These are phyloP conservation scores for Chlorella sp. DNA, from an alignment of 139 green algal species.

Conservation along the genomic window DNA sequence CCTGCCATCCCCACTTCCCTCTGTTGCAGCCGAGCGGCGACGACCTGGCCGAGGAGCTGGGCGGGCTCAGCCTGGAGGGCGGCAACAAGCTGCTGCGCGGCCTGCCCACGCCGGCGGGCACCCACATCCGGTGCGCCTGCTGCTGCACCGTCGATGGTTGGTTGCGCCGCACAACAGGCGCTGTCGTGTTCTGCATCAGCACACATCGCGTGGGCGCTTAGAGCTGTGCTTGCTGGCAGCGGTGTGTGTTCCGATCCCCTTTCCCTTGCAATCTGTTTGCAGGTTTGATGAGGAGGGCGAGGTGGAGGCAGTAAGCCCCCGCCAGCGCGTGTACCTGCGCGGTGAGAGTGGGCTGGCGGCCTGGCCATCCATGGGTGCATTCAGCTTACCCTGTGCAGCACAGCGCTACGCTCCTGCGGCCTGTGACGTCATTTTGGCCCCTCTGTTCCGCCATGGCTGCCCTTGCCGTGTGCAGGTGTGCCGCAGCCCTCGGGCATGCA, in stretches of 20 bases:
- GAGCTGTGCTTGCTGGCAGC: too few species aligned
- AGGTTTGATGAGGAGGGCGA: constrained; percentile 35
- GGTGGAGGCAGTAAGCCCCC: constrained; percentile 16
- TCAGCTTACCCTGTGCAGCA: too few species aligned
- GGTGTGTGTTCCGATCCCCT: too few species aligned
- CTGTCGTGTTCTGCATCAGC: too few species aligned
- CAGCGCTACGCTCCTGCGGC: too few species aligned
- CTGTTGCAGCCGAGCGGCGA: background rate
- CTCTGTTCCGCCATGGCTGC: too few species aligned
- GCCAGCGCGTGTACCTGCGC: constrained; percentile 30
- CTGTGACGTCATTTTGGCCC: too few species aligned
- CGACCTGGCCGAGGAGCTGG: constrained; percentile 21
- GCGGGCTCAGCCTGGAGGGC: constrained; percentile 6
- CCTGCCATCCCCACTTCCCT: background rate
- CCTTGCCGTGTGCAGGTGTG: too few species aligned
- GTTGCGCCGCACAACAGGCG: too few species aligned
- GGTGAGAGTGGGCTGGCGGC: too few species aligned
- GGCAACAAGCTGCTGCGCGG: constrained; percentile 21
- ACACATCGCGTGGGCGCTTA: too few species aligned
- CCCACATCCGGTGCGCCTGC: constrained; percentile 13
- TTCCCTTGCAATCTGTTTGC: background rate
- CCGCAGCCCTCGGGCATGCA: constrained; percentile 24
- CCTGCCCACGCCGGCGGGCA: constrained; percentile 23
- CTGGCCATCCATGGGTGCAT: too few species aligned
- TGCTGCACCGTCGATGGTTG: background rate